Percentiles rank a stretch among this genome's conserved stretches.
These are phyloP conservation scores for Amylocystis lapponica DNA, from an alignment of 768 basidiomycete species.

Conservation along the genomic window DNA sequence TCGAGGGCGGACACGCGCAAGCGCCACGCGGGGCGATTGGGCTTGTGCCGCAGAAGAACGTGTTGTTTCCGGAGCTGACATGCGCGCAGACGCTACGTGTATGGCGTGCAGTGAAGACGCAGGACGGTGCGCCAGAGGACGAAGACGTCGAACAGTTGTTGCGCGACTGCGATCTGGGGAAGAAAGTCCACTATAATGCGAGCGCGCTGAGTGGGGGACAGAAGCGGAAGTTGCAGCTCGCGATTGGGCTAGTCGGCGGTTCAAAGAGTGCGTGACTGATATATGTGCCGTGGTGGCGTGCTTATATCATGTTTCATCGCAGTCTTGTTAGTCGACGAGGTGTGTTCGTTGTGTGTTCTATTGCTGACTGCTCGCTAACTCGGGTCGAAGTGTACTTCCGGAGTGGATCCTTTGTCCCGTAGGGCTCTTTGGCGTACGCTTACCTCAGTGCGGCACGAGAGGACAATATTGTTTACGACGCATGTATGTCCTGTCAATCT, in stretches of 20 bases:
- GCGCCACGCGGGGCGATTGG: slow-evolving; percentile 65
- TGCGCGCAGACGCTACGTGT: slow-evolving; percentile 69
- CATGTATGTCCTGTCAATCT: slow-evolving; percentile 43
- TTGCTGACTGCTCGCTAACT: neutral
- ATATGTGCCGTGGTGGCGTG: neutral
- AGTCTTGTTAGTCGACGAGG: slow-evolving; percentile 23
- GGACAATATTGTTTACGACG: slow-evolving; percentile 73
- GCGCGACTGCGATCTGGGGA: slow-evolving; percentile 66
- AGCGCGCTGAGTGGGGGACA: slow-evolving; percentile 71
- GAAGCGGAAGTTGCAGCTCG: slow-evolving; percentile 80
- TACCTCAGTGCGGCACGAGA: slow-evolving; percentile 56
- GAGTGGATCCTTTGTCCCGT: slow-evolving; percentile 76
- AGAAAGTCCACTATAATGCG: slow-evolving; percentile 63
- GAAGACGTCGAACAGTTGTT: slow-evolving; percentile 63
- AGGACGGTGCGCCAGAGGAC: slow-evolving; percentile 29
- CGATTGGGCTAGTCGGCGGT: slow-evolving; percentile 72
- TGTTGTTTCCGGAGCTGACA: slow-evolving; percentile 69
- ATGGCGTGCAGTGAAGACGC: slow-evolving; percentile 70
- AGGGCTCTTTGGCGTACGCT: slow-evolving; percentile 74
- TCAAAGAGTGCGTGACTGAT: slow-evolving; percentile 50
- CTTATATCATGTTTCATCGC: neutral
- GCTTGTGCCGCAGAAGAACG: slow-evolving; percentile 81
- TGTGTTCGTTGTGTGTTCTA: neutral
- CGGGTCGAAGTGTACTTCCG: slow-evolving; percentile 54
- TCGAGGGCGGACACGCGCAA: slow-evolving; percentile 44